Evolutionary conservation across 805 yeast genomes (phyloP).

Genomic region (Saccharomycopsis fodiens): DNA sequence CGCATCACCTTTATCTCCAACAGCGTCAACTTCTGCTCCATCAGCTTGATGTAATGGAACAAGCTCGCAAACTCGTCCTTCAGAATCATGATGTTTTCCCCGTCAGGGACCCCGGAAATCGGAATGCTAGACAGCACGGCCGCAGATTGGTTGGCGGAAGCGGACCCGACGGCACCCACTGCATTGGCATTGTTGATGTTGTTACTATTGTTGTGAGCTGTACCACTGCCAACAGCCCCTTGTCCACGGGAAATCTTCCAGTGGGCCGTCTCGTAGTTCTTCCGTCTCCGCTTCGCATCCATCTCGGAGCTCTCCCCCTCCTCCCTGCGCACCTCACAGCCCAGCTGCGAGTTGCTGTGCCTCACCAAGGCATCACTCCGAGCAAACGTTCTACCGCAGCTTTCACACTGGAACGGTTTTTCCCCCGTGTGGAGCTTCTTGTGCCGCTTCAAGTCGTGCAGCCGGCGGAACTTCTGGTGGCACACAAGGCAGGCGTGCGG

Average conservation of each 20-base stretch:
- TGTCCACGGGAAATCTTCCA: neutral
- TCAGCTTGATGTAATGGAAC: constrained; percentile 2
- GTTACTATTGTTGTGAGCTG: neutral
- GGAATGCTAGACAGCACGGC: neutral
- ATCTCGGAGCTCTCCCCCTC: neutral
- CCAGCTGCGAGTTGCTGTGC: constrained; percentile 44
- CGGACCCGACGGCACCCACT: neutral
- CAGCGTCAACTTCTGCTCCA: constrained; percentile 3
- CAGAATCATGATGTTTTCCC: neutral
- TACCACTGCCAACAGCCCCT: too few relatives aligned
- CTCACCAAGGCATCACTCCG: constrained; percentile 70
- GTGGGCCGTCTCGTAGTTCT: neutral
- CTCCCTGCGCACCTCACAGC: constrained; percentile 23
- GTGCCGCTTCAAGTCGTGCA: constrained; percentile 73
- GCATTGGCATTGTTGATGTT: neutral
- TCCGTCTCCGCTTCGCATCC: neutral
- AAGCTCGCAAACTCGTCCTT: constrained; percentile 6
- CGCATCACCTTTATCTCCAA: constrained; percentile 4
- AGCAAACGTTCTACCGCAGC: constrained; percentile 60
- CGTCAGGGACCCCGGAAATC: neutral
- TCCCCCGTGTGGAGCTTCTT: constrained; percentile 71
- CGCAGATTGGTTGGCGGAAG: neutral
- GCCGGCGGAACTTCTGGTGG: constrained; percentile 54
- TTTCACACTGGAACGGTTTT: constrained; percentile 54
- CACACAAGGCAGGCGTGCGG: constrained; percentile 62